Base-by-base conservation (phyloP, 495 filamentous ascomycete genomes). In the Podospora pseudoanserina region DNA sequence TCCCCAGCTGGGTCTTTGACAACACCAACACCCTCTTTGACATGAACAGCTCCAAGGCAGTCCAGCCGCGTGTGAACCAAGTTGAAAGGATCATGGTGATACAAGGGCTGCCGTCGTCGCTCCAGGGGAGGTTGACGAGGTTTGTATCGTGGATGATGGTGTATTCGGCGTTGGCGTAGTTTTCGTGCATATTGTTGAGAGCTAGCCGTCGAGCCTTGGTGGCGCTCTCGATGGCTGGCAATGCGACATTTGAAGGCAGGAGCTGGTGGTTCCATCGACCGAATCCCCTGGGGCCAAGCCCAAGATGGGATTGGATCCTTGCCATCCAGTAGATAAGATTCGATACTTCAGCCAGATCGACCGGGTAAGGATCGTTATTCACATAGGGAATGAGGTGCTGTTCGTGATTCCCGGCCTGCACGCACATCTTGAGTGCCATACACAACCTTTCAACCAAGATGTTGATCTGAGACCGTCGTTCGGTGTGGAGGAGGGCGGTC, bases 61-160 rank as follows among this genome's bases (percentile, higher is more conserved):
- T 75, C 74, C 74, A 76, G 23, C 73, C 71, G 16, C 74, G 68
- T 1, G 65, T 74, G 63, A 71, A 76, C 74, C 74, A 76, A 7
- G 72, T 23, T n/a, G 74, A 76, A 16, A 76, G 44, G 34, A 76
- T 61, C 19, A 76, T 49, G 18, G 72, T 70, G 5, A 74, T 26
- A 55, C 68, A 72, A 16, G 70, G 67, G 32, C 64, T 73, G 3
- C 68, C 72, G 26, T 72, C 69, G 56, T 72, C 65, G 9, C 34
- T 61, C 77, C 79, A 81, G 26, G 70, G 60, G 32, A 77, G 73
- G 9, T 71, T 74, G 16, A 72, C 65, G 16, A 79, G 69, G 59
- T 71, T 76, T 16, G 61, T 67, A 58, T 81, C 79, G 44, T 80
- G 77, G 0, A 79, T 67, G 1, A 80, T 53, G 16, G 79, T 78